These are phyloP conservation scores for Coemansia sp. DNA, from an alignment of 192 early-diverging fungal species.

Conservation along the genomic window DNA sequence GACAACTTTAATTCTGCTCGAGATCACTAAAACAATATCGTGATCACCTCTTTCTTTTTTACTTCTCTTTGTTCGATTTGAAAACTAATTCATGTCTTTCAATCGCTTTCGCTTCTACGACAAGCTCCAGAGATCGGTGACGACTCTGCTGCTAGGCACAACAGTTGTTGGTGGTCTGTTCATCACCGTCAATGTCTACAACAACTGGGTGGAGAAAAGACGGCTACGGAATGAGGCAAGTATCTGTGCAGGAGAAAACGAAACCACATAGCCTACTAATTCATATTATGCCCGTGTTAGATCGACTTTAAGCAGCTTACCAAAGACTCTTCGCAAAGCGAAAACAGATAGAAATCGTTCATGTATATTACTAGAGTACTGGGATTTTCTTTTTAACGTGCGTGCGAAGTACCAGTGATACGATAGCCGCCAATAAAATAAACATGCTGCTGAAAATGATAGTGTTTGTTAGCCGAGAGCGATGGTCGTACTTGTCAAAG, in stretches of 20 bases:
- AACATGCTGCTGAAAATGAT: conserved; percentile 37
- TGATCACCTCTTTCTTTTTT: too few relatives aligned
- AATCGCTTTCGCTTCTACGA: conserved; percentile 53
- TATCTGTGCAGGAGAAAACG: too few relatives aligned
- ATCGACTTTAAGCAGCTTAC: background rate
- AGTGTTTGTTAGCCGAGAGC: conserved; percentile 26
- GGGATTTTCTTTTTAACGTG: conserved; percentile 12
- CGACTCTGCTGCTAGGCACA: conserved; percentile 25
- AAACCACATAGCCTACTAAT: too few relatives aligned
- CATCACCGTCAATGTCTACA: conserved; percentile 39
- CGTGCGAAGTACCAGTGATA: conserved; percentile 15
- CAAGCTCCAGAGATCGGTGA: conserved; percentile 23
- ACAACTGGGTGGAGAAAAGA: conserved; percentile 46
- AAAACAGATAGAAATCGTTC: too few relatives aligned
- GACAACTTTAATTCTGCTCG: too few relatives aligned
- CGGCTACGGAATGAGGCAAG: conserved; percentile 38
- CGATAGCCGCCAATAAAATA: conserved; percentile 23
- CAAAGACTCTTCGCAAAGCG: background rate
- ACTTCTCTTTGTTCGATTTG: background rate
- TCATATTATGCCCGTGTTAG: background rate
- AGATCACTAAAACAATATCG: too few relatives aligned
- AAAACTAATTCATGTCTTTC: conserved; percentile 11
- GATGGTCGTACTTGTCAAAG: conserved; percentile 26
- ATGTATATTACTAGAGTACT: too few relatives aligned
- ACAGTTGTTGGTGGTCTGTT: conserved; percentile 32